These are phyloP conservation scores for Leccinum truebloodii DNA, from an alignment of 768 basidiomycete species.

Conservation along the genomic window DNA sequence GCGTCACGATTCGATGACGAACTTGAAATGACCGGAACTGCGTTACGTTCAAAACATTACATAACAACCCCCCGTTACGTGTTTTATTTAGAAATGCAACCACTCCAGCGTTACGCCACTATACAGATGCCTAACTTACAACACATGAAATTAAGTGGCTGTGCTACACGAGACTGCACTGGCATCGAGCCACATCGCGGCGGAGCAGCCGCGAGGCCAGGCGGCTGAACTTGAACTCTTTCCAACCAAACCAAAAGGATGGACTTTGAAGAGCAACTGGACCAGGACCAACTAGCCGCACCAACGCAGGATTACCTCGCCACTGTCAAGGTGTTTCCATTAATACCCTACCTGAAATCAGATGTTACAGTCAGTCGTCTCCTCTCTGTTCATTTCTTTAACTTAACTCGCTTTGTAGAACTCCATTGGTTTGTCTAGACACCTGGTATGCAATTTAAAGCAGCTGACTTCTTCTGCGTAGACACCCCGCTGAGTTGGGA, in stretches of 20 bases:
- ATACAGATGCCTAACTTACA: too few relatives aligned
- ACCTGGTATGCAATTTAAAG: background rate
- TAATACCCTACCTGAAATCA: conserved; percentile 69
- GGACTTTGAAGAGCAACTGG: conserved; percentile 36
- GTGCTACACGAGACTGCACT: background rate
- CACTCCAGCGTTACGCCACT: too few relatives aligned
- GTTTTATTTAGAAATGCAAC: too few relatives aligned
- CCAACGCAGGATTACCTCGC: conserved; percentile 60
- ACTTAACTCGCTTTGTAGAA: conserved; percentile 18
- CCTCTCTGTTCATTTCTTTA: conserved; percentile 14
- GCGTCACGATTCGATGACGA: too few relatives aligned
- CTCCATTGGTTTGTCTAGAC: conserved; percentile 28
- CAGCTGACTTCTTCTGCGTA: conserved; percentile 25
- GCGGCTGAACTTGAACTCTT: background rate
- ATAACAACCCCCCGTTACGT: too few relatives aligned
- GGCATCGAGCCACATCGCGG: too few relatives aligned
- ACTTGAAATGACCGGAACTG: too few relatives aligned
- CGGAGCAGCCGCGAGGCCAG: background rate
- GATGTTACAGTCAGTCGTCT: conserved; percentile 61
- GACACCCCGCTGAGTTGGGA: conserved; percentile 81
- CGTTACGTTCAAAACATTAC: too few relatives aligned
- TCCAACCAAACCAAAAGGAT: conserved; percentile 22
- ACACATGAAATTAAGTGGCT: background rate
- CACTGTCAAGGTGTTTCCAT: conserved; percentile 75
- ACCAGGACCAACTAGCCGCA: conserved; percentile 41